A percentile compares a stretch with the other conserved stretches of the same genome.
These are phyloP conservation scores for Alnus rubra DNA, from an alignment of 306 rosid genomes.

Conservation along the genomic window DNA sequence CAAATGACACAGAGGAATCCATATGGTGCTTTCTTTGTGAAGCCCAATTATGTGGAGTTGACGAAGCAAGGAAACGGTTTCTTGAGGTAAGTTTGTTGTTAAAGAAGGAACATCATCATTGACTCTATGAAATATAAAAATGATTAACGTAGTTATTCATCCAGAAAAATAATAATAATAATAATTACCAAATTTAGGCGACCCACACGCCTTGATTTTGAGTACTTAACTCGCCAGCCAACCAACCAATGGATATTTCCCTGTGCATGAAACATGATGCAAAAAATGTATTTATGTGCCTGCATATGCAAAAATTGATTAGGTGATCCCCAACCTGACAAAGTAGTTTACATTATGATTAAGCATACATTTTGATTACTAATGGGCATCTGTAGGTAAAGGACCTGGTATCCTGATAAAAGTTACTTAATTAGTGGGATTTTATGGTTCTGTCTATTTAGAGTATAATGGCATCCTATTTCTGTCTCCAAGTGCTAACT, in stretches of 20 bases:
- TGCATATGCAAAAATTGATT: background rate
- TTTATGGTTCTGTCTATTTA: background rate
- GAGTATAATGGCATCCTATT: background rate
- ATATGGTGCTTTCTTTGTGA: slow-evolving; percentile 95
- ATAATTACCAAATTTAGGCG: background rate
- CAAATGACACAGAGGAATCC: slow-evolving; percentile 93
- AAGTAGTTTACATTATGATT: background rate
- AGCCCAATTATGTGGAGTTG: slow-evolving; percentile 79
- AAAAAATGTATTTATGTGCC: background rate
- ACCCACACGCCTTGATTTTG: background rate
- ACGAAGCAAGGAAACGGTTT: slow-evolving; percentile 73
- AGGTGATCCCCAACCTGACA: background rate
- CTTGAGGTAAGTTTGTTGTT: slow-evolving; percentile 59
- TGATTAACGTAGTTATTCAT: background rate
- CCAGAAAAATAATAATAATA: background rate
- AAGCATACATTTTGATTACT: background rate
- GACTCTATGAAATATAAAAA: slow-evolving; percentile 1
- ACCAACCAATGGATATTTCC: background rate
- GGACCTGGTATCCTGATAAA: background rate
- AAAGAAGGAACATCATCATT: background rate
- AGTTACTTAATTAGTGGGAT: background rate
- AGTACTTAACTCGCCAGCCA: background rate
- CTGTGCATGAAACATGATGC: background rate
- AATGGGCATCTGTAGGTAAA: background rate
- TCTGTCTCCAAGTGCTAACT: background rate